phyloP scores from a whole-genome alignment of 352 stramenopile genomes.

The Globisporangium nunn region DNA sequence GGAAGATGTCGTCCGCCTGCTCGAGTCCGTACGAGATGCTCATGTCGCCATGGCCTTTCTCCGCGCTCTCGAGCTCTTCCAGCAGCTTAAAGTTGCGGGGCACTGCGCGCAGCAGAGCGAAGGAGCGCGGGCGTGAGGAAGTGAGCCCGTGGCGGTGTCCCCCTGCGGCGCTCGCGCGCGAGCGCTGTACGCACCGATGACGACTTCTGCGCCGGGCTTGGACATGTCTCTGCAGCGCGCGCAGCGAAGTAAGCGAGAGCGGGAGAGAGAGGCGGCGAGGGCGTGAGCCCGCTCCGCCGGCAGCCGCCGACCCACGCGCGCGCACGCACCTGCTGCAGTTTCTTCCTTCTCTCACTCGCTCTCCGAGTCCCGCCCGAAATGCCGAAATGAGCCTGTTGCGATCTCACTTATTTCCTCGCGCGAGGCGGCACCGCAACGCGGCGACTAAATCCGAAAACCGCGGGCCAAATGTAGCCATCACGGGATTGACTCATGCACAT shows the following conservation, averaged over 20 bases:
- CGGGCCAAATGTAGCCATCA: too few relatives aligned
- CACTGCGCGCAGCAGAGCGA: slow-evolving; percentile 25
- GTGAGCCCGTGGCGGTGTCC: background rate
- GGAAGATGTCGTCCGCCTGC: slow-evolving; percentile 96
- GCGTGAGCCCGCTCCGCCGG: background rate
- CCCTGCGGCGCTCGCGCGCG: background rate
- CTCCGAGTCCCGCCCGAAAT: background rate
- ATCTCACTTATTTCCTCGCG: background rate
- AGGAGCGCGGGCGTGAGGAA: background rate
- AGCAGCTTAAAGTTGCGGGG: slow-evolving; percentile 93
- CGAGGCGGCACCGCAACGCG: too few relatives aligned
- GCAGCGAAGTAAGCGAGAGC: background rate
- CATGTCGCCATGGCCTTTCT: slow-evolving; percentile 92
- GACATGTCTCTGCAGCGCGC: slow-evolving; percentile 32
- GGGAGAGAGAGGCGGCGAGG: background rate
- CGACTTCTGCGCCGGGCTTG: slow-evolving; percentile 73
- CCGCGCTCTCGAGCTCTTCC: slow-evolving; percentile 89
- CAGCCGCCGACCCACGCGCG: too few relatives aligned
- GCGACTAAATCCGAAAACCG: too few relatives aligned
- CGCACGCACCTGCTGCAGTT: background rate
- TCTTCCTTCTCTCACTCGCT: background rate
- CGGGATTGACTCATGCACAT: too few relatives aligned
- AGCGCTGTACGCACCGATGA: slow-evolving; percentile 40
- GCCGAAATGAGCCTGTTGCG: background rate
- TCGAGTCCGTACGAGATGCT: slow-evolving; percentile 94